A percentile compares a stretch with the other conserved stretches of the same genome.
Evolutionary conservation across 805 yeast species (phyloP).

Genomic region (Ogataea kodamae): DNA sequence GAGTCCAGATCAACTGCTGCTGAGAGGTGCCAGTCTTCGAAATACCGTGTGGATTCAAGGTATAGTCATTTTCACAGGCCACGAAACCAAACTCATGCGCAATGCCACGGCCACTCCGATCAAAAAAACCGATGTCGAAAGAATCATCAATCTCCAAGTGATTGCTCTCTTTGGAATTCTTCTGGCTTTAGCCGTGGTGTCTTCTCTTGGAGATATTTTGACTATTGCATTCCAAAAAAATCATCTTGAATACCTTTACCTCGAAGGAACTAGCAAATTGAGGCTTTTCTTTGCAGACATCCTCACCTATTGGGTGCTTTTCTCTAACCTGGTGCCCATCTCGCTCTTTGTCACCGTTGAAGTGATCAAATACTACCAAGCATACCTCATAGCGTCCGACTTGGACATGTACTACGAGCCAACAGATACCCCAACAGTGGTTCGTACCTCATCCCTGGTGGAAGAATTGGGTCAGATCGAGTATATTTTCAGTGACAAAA

Average conservation of each 20-base stretch:
- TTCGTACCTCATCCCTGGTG: slow-evolving; percentile 90
- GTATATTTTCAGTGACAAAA: slow-evolving; percentile 93
- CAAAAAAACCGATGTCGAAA: slow-evolving; percentile 93
- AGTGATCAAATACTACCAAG: slow-evolving; percentile 92
- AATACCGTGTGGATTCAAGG: slow-evolving; percentile 97
- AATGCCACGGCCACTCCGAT: slow-evolving; percentile 99
- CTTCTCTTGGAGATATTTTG: slow-evolving; percentile 85
- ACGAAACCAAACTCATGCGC: slow-evolving; percentile 96
- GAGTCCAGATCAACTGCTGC: slow-evolving; percentile 83
- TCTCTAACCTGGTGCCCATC: slow-evolving; percentile 96
- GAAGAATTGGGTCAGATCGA: slow-evolving; percentile 98
- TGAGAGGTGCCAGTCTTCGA: slow-evolving; percentile 93
- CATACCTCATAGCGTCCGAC: slow-evolving; percentile 89
- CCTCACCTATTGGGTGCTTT: slow-evolving; percentile 92
- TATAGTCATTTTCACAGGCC: slow-evolving; percentile 92
- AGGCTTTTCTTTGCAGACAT: slow-evolving; percentile 80
- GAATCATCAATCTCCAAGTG: slow-evolving; percentile 90
- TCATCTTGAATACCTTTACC: slow-evolving; percentile 58
- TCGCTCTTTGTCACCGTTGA: slow-evolving; percentile 95
- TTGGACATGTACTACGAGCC: slow-evolving; percentile 86
- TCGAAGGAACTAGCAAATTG: slow-evolving; percentile 65
- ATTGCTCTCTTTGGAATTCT: slow-evolving; percentile 81
- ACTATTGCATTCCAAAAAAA: slow-evolving; percentile 53
- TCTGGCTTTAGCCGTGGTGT: slow-evolving; percentile 69
- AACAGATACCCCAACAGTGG: slow-evolving; percentile 91